phyloP scores from a whole-genome alignment of 768 basidiomycete species.

The Collybia mongolica region DNA sequence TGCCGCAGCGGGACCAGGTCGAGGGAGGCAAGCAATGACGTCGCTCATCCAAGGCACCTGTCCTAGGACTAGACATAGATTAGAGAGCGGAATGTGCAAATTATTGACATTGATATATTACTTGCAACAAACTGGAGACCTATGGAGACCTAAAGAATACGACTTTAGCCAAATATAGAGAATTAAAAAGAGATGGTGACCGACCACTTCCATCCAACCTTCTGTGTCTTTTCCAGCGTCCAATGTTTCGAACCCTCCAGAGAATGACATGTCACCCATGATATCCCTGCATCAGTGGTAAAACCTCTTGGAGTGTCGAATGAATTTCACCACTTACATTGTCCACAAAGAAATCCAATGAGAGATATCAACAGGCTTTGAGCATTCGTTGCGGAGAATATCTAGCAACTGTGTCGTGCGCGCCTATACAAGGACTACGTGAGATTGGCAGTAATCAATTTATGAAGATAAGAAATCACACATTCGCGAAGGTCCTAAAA shows the following conservation, averaged over 20 bases:
- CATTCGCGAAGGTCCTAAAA: background rate
- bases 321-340: background rate
- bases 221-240: conserved; percentile 3
- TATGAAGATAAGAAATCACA: background rate
- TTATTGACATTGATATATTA: background rate
- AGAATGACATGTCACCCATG: conserved; percentile 5
- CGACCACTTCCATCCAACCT: conserved; percentile 3
- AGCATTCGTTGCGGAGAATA: background rate
- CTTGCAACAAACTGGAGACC: conserved; percentile 3
- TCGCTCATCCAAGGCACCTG: conserved; percentile 8
- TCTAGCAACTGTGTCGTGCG: conserved; percentile 2
- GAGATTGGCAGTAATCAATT: background rate
- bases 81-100: background rate
- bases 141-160: background rate
- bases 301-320: background rate
- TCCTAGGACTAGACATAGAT: conserved; percentile 3
- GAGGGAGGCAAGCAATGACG: conserved; percentile 3
- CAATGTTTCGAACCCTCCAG: conserved; percentile 2
- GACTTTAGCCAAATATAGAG: background rate
- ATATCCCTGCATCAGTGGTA: background rate
- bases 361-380: background rate
- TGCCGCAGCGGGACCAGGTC: conserved; percentile 1
- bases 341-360: conserved; percentile 4
- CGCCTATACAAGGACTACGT: background rate
- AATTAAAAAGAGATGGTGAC: background rate